Base-by-base conservation (phyloP, 768 basidiomycete species). In the Hygrophorus russula region DNA sequence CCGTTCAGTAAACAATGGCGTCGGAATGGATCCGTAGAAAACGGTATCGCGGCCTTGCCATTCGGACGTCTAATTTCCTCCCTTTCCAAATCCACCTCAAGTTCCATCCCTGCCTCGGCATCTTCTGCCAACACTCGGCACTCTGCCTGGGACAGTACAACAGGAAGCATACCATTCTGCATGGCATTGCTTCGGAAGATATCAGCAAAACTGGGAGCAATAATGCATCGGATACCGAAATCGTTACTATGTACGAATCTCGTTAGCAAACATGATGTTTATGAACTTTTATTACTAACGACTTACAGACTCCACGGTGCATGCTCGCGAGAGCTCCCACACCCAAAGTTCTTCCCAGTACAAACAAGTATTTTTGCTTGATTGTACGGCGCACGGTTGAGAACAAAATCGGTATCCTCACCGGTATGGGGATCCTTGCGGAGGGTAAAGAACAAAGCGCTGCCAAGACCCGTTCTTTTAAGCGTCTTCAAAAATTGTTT, bases 1-100 rank as follows among this genome's bases (percentile, higher is more conserved):
- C 96, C 96, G 55, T 99, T 92, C 63, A 99, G 60, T 60, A 99
- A 66, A 60, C 96, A 93, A 58, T 94, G 88, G 44, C 89, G 70
- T 49, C 93, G 73, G 83, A 98, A 99, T 0, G 82, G 65, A 62
- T 99, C 96, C 39, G 82, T 78, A 31, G 71, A 69, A 67, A 99
- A 99, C 33, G 71, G 45, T 49, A 96, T 79, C 14, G 82, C 59
- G 2, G 74, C 63, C 55, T 87, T 74, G 45, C 82, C 91, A 55
- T 82, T 83, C 12, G 59, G 55, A 41, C 87, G 81, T 46, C 82
- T 70, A 47, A 93, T 73, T 62, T 86, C 80, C 59, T 82, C 68
- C 55, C 79, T 82, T 60, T 87, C 83, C 15, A 94, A 73, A 59
- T 94, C 88, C 41, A 94, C 79, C 56, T 85, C 84, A 42, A 94